Conservation (phyloP, 2,329 filamentous ascomycete genomes). For the Exophiala lecanii-corni region DNA sequence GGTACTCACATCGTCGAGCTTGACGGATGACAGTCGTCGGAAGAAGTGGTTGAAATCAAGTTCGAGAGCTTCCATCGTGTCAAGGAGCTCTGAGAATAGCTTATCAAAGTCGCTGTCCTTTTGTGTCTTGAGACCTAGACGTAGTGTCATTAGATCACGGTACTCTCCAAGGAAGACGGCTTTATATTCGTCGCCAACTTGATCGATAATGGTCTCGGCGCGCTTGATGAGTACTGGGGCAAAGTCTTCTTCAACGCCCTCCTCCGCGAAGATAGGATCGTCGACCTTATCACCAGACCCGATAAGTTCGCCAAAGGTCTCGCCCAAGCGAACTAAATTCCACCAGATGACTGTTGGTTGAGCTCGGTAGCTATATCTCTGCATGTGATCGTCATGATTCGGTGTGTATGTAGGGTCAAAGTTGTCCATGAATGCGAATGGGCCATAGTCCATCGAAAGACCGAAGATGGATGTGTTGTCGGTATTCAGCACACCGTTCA, state of each 20-base stretch:
- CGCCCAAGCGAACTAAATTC: constrained; percentile 89
- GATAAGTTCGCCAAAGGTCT: constrained; percentile 81
- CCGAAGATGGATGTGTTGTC: constrained; percentile 93
- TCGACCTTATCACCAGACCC: constrained; percentile 72
- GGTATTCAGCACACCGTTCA: constrained; percentile 96
- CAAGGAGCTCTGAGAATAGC: constrained; percentile 76
- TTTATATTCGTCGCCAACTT: constrained; percentile 82
- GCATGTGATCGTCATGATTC: constrained; percentile 86
- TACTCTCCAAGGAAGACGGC: constrained; percentile 85
- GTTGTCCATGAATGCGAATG: constrained; percentile 95
- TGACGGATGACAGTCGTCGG: constrained; percentile 66
- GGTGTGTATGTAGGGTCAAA: constrained; percentile 94
- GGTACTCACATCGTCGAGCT: constrained; percentile 58
- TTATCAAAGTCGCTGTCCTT: constrained; percentile 72
- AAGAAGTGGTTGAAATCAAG: constrained; percentile 96
- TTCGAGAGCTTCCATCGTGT: constrained; percentile 74
- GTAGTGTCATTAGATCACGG: constrained; percentile 72
- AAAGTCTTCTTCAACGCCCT: constrained; percentile 67
- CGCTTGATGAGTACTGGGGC: constrained; percentile 67
- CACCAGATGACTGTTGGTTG: constrained; percentile 98
- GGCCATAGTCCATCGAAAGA: constrained; percentile 88
- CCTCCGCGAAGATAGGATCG: constrained; percentile 61
- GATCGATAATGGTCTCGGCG: constrained; percentile 78
- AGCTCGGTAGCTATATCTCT: constrained; percentile 88
- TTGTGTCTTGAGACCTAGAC: constrained; percentile 68